Base-by-base conservation (phyloP, 805 yeast genomes). In the Myxozyma kluyveri region DNA sequence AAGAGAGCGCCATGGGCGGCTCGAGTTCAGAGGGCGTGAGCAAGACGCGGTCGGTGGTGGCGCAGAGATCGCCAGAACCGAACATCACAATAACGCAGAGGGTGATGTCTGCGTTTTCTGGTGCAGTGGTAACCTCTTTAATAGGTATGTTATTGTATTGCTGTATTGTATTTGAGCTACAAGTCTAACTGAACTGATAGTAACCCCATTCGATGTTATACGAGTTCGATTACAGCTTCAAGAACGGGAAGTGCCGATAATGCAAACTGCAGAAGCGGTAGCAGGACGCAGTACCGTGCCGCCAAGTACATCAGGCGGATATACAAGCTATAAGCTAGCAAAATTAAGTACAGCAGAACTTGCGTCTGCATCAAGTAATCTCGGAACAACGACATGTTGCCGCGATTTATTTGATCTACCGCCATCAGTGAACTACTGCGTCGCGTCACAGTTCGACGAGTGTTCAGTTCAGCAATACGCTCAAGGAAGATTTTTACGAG, bases 231-330 rank as follows among this genome's bases (percentile, higher is more conserved):
- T 73, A 59, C 76, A 73, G 62, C 71, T 72, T 47, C 69, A 69
- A 36, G 63, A 67, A 9, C 39, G 38, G 23, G 10, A 26, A 14
- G 24, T 23, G 9, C 21, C 12, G 17, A 93, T 93, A 52, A 86
- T 69, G 65, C 80, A 40, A 7, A 1, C 80, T 66, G 84, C 85
- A n/a, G 74, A 67, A 5, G 81, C 88, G 29, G 86, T 80, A 6
- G 86, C 75, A 14, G 85, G 82, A 0, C 84, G 77, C 64, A 88
- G 67, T 84, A 84, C 17, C 42, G 42, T 32, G 18, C 22, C 40
- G 32, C 42, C 33, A 49, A 35, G 22, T 50, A 42, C 52, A 42
- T 42, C 45, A n/a, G n/a, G n/a, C n/a, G n/a, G n/a, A n/a, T n/a
- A n/a, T n/a, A n/a, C n/a, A 39, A 24, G 19, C 46, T 36, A 49